phyloP scores from a whole-genome alignment of 116 monocot genomes.

The Iris pallida region DNA sequence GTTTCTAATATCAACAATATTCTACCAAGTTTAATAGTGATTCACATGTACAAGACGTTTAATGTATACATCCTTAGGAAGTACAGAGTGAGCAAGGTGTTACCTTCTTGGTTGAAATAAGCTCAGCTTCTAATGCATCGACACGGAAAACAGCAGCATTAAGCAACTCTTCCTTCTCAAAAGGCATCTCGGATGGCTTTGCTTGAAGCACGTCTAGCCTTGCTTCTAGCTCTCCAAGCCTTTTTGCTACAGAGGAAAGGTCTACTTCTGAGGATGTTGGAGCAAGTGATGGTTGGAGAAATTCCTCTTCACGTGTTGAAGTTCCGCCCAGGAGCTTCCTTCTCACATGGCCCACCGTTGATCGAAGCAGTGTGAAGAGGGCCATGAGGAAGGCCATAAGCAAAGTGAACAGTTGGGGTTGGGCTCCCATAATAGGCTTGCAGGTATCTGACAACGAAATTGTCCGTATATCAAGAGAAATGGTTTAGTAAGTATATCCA shows the following conservation, averaged over 20 bases:
- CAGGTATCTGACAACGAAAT: not conserved
- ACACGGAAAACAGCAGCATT: conserved; percentile 73
- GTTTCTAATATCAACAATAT: too few species aligned
- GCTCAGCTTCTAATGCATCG: conserved; percentile 89
- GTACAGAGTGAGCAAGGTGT: not conserved
- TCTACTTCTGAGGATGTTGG: conserved; percentile 35
- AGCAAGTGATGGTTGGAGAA: not conserved
- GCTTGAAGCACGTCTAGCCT: conserved; percentile 56
- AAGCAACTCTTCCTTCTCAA: conserved; percentile 78
- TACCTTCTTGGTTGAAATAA: conserved; percentile 60
- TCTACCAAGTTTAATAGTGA: too few species aligned
- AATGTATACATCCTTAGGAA: too few species aligned
- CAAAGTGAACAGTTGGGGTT: conserved; percentile 14
- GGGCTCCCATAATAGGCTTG: conserved; percentile 12
- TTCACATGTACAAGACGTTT: too few species aligned
- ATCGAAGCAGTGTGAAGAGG: conserved; percentile 21
- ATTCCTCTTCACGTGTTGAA: conserved; percentile 1
- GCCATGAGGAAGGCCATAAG: conserved; percentile 23
- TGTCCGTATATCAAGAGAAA: conserved; percentile 4
- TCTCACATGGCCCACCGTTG: conserved; percentile 11
- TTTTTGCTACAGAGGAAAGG: conserved; percentile 45
- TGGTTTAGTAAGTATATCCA: not conserved
- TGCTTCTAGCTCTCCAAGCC: conserved; percentile 69
- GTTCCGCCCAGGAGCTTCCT: conserved; percentile 13
- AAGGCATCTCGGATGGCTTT: conserved; percentile 69